Base-by-base conservation (phyloP, 2,329 filamentous ascomycete genomes). In the Parascedosporium putredinis region DNA sequence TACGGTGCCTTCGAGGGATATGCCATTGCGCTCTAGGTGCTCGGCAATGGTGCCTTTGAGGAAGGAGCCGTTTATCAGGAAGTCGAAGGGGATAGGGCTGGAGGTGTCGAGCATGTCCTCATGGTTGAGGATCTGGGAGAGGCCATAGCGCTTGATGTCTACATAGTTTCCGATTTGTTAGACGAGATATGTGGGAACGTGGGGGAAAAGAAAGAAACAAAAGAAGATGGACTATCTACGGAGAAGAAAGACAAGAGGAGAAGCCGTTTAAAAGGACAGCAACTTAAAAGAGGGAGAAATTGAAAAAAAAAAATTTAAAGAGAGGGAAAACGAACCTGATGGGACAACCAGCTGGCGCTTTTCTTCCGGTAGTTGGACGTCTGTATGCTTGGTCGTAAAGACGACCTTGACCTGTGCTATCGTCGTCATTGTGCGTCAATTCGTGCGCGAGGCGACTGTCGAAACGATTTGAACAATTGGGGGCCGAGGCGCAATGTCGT, bases 31-130 rank as follows among this genome's bases (percentile, higher is more conserved):
- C 14, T 83, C 83, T 53, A 98, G 80, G 67, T 95, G 95, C 60
- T 96, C 87, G 64, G 95, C 88, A 56, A 98, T 79, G 16, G 87
- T 88, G 23, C 89, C 86, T 54, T 87, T 84, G 47, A 98, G 78
- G 67, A 95, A 96, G 60, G 85, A 83, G 65, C 93, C 93, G 66
- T 96, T 93, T 68, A 95, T 84, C 58, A 98, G 78, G 71, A 98
- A 97, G 67, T 98, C 93, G 67, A 98, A 84, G 16, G 88, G 88
- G 44, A 90, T 76, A 10, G 86, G 81, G 9, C 71, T 69, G 24
- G 73, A 62, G 43, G 79, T 83, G 62, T 76, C 73, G 64, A 86
- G 80, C 76, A 86, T 83, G 29, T 79, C 79, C 70, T 82, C 78
- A 59, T 82, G 84, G 66, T 86, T 86, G 62, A 86, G 73, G 53